Evolutionary conservation across 495 filamentous ascomycete genomes (phyloP), one percentile per base, ranked within the genome.

Genomic region (Saxophila tyrrhenica): DNA sequence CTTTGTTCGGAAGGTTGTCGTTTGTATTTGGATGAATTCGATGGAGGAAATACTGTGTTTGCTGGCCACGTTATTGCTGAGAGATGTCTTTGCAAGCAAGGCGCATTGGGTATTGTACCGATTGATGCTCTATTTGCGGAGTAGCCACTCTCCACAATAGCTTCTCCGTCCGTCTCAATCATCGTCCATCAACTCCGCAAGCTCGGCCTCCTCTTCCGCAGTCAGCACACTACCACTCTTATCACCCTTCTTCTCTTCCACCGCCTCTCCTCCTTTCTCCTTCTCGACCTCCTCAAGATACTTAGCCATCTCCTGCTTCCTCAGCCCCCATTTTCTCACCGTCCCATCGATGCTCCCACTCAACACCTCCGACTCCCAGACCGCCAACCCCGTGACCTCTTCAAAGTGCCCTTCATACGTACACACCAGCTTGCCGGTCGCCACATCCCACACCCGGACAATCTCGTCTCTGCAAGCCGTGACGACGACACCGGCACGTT

Each of bases 401-500:
- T 97, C 88, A 65, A 79, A 96, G 67, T 98, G 92, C 0, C 92
- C 92, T 17, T 79, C 75, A 51, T 91, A 88, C 1, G 78, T 77
- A 63, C 86, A 84, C 59, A 85, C 75, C 44, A 95, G 74, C 57
- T 84, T 76, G 16, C 89, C 92, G 47, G 77, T 86, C 61, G 75
- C 73, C 67, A 74, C 64, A 65, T 95, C 84, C 91, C 91, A 98
- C 13, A 96, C 78, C 55, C 91, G 84, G 47, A 98, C 76, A 54
- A 94, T 81, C 69, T 98, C 92, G 64, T 95, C 88, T 52, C 92
- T 72, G 53, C 92, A 95, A 0, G 83, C 89, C 0, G 90, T 96
- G 20, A 94, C 72, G n/a, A 91, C 78, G 84, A 85, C 90, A n/a
- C 83, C 77, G 2, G 80, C 80, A 1, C 74, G 78, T 25, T 83